Evolutionary conservation across 345 rosid species (phyloP).

Genomic region (Microcos paniculata): DNA sequence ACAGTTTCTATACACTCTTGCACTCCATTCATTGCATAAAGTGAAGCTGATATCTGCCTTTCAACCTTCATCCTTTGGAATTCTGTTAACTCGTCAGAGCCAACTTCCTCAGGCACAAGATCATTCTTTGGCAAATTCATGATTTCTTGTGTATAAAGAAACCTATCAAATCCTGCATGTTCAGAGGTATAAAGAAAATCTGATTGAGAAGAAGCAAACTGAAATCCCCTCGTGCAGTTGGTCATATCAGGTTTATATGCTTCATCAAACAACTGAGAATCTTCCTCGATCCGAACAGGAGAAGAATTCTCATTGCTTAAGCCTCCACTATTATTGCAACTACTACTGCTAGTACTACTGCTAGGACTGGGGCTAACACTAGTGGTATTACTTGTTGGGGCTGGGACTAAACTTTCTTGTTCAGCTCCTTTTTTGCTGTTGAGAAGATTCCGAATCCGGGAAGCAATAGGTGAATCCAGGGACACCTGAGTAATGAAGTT

Average conservation of each 20-base stretch:
- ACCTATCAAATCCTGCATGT: constrained; percentile 37
- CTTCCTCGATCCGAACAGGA: constrained; percentile 12
- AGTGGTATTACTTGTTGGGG: constrained; percentile 17
- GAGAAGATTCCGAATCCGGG: constrained; percentile 55
- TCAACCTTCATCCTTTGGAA: constrained; percentile 72
- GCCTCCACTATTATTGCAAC: constrained; percentile 22
- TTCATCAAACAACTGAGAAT: constrained; percentile 37
- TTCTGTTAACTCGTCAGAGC: constrained; percentile 47
- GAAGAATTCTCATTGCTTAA: constrained; percentile 14
- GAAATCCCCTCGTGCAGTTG: constrained; percentile 34
- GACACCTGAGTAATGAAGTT: constrained; percentile 57
- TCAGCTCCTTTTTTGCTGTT: constrained; percentile 40
- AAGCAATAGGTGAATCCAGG: constrained; percentile 64
- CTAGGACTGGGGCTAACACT: constrained; percentile 7
- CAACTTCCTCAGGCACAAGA: constrained; percentile 16
- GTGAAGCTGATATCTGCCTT: constrained; percentile 67
- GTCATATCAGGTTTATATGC: constrained; percentile 65
- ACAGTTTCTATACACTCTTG: constrained; percentile 58
- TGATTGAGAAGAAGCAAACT: constrained; percentile 26
- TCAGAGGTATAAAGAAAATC: constrained; percentile 31
- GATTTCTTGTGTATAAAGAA: constrained; percentile 43
- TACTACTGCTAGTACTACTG: constrained; percentile 13
- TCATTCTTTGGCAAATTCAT: constrained; percentile 40
- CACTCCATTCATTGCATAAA: constrained; percentile 67
- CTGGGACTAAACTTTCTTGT: constrained; percentile 14